These are phyloP conservation scores for Emiliania huxleyi DNA, from an alignment of 78 protist genomes.

Conservation along the genomic window DNA sequence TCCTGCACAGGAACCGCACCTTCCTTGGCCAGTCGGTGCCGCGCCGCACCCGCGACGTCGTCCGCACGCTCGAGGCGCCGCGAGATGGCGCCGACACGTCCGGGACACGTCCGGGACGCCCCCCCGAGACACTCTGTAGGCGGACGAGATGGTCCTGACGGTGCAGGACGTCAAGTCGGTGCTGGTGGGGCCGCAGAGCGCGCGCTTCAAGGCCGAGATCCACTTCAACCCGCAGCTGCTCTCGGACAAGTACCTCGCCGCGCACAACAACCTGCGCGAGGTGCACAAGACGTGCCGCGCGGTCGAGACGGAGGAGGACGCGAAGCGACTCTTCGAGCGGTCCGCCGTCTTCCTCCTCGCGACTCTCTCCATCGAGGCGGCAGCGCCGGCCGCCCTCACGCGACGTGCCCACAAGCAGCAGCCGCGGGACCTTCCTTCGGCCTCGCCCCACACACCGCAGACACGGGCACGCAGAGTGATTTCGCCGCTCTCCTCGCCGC, in stretches of 20 bases:
- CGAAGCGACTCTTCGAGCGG: neutral
- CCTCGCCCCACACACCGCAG: no score
- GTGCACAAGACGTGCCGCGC: neutral
- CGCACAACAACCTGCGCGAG: neutral
- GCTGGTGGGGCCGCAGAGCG: conserved; percentile 27
- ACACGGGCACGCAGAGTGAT: no score
- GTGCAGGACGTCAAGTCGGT: conserved; percentile 53
- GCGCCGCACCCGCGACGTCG: neutral
- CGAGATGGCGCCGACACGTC: no score
- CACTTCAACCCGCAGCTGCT: neutral
- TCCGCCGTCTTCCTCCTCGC: neutral
- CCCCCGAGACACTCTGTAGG: no score
- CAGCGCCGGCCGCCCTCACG: no score
- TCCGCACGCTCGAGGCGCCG: neutral
- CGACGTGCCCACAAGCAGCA: no score
- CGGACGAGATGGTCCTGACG: conserved; percentile 38
- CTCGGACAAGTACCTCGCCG: neutral
- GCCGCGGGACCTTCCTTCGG: no score
- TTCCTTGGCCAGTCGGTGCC: conserved; percentile 16
- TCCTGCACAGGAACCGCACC: no score
- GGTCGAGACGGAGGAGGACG: neutral
- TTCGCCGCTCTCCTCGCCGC: no score
- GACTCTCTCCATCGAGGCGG: neutral
- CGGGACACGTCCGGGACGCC: no score
- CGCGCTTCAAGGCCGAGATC: conserved; percentile 55